Evolutionary conservation across 495 filamentous ascomycete genomes (phyloP).

Genomic region (Hyaloscypha finlandica): DNA sequence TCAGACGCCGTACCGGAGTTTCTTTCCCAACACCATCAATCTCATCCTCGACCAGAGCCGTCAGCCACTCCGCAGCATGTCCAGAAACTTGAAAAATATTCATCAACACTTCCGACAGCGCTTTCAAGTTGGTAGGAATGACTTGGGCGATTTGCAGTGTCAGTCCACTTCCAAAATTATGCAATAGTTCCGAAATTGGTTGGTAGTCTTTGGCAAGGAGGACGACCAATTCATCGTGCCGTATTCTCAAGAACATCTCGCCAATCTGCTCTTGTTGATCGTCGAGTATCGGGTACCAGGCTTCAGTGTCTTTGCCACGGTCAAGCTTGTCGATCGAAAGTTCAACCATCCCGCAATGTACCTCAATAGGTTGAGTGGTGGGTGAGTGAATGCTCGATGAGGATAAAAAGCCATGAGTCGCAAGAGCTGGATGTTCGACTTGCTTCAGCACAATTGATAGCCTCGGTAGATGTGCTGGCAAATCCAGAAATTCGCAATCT

Average conservation of each 20-base stretch:
- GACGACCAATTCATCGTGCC: conserved; percentile 84
- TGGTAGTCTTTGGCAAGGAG: conserved; percentile 85
- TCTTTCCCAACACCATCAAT: conserved; percentile 92
- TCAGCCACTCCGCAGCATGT: conserved; percentile 85
- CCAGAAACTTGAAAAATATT: conserved; percentile 98
- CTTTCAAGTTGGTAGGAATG: conserved; percentile 72
- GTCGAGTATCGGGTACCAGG: conserved; percentile 85
- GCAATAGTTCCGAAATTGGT: conserved; percentile 79
- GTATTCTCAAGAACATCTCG: conserved; percentile 82
- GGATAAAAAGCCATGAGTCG: conserved; percentile 29
- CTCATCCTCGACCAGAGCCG: conserved; percentile 90
- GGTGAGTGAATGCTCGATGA: conserved; percentile 27
- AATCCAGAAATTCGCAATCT: conserved; percentile 82
- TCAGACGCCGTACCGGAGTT: conserved; percentile 62
- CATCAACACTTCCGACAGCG: conserved; percentile 82
- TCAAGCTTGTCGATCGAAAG: conserved; percentile 84
- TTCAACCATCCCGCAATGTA: conserved; percentile 72
- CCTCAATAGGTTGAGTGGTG: conserved; percentile 37
- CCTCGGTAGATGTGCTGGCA: conserved; percentile 77
- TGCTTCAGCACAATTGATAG: conserved; percentile 82
- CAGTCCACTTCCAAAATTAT: conserved; percentile 78
- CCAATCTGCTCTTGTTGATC: conserved; percentile 72
- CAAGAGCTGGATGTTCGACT: conserved; percentile 45
- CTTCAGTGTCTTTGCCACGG: conserved; percentile 75
- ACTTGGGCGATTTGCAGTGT: conserved; percentile 82